Conservation (phyloP, 352 stramenopile genomes). For the Lagenidium giganteum region DNA sequence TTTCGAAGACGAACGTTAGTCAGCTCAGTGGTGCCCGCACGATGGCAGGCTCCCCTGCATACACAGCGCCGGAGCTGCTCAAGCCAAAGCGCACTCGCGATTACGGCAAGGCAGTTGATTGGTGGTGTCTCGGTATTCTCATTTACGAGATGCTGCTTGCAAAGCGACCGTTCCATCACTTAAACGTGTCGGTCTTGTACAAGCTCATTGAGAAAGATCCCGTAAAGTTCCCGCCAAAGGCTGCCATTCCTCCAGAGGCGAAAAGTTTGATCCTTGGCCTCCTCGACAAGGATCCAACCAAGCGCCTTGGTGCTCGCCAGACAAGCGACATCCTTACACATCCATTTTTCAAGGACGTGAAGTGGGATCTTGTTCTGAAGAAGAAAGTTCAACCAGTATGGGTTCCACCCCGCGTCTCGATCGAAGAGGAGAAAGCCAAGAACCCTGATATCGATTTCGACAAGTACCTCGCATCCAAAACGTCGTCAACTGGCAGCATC, state of each 20-base stretch:
- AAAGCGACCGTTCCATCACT: conserved; percentile 88
- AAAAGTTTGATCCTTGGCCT: conserved; percentile 70
- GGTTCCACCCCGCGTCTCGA: conserved; percentile 58
- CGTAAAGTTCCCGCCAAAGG: conserved; percentile 82
- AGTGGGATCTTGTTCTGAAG: conserved; percentile 78
- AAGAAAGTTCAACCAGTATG: conserved; percentile 78
- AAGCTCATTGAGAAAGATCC: conserved; percentile 87
- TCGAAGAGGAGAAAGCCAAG: conserved; percentile 70
- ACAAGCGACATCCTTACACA: conserved; percentile 79
- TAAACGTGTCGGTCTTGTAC: conserved; percentile 89
- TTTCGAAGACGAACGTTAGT: conserved; percentile 91
- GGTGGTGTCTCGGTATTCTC: conserved; percentile 87
- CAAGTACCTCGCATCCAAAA: conserved; percentile 82
- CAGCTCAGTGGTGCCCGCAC: conserved; percentile 78
- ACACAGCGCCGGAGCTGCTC: conserved; percentile 76
- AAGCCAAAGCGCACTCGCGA: conserved; percentile 82
- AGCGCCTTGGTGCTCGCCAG: conserved; percentile 75
- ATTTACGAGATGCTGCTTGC: conserved; percentile 91
- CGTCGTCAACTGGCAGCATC: conserved; percentile 68
- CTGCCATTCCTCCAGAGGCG: conserved; percentile 56
- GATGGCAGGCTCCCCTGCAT: conserved; percentile 80
- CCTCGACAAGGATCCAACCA: conserved; percentile 81
- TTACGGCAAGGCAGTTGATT: conserved; percentile 85
- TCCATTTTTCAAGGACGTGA: conserved; percentile 75
- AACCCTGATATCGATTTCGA: conserved; percentile 83